phyloP scores from a whole-genome alignment of 257 asterid species.

The Plectranthus barbatus region DNA sequence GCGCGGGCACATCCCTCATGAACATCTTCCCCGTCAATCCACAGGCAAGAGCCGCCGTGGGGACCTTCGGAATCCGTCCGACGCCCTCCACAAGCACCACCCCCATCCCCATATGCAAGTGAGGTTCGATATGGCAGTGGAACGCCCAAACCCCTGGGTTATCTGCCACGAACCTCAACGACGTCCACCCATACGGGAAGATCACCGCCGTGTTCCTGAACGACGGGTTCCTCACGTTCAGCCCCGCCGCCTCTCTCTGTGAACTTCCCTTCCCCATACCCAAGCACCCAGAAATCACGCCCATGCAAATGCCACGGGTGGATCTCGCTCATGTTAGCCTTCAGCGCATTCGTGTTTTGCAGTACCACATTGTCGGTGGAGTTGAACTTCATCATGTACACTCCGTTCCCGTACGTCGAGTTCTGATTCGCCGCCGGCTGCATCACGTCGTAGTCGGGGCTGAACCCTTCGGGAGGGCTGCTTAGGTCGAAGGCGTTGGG shows the following conservation, averaged over 20 bases:
- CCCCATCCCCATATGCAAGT: conserved; percentile 78
- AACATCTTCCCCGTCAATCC: conserved; percentile 51
- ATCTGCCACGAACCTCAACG: conserved; percentile 61
- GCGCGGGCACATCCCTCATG: conserved; percentile 26
- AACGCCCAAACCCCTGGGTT: conserved; percentile 87
- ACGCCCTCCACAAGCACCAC: conserved; percentile 69
- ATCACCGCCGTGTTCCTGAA: conserved; percentile 52
- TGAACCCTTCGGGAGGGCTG: conserved; percentile 35
- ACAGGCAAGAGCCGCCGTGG: conserved; percentile 45
- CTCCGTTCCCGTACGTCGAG: conserved; percentile 47
- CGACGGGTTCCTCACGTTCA: conserved; percentile 65
- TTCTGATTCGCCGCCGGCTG: conserved; percentile 47
- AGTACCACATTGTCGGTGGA: conserved; percentile 56
- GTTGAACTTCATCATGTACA: conserved; percentile 45
- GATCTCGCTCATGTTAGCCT: conserved; percentile 48
- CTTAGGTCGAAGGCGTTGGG: conserved; percentile 29
- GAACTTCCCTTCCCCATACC: conserved; percentile 69
- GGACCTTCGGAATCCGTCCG: conserved; percentile 21
- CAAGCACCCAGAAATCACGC: too few species aligned
- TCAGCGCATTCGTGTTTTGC: too few species aligned
- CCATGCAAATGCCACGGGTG: conserved; percentile 96
- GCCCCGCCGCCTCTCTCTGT: conserved; percentile 25
- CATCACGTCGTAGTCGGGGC: conserved; percentile 36
- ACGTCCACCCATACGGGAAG: conserved; percentile 81
- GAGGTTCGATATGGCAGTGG: too few species aligned